A percentile compares a stretch with the other conserved stretches of the same genome.
These are phyloP conservation scores for Neopestalotiopsis rosae DNA, from an alignment of 2,329 filamentous ascomycete species.

Conservation along the genomic window DNA sequence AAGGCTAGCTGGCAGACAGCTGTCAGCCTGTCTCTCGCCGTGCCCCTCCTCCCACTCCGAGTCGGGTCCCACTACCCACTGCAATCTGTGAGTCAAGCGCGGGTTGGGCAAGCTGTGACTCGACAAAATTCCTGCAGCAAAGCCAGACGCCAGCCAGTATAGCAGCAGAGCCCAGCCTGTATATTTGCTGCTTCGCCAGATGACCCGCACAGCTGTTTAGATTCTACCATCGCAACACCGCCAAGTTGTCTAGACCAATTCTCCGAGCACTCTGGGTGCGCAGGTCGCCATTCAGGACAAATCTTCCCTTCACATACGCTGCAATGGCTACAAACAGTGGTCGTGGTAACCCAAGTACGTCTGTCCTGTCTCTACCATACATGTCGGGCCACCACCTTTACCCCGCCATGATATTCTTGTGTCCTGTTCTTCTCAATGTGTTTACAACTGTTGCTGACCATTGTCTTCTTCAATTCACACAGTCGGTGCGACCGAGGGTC, in stretches of 20 bases:
- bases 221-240: conserved; percentile 25
- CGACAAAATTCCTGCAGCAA: conserved; percentile 11
- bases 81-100: not conserved
- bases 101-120: not conserved
- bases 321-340: conserved; percentile 66
- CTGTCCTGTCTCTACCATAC: not conserved
- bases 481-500: conserved; percentile 48
- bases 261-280: conserved; percentile 64
- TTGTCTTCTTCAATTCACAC: not conserved
- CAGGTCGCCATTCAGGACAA: conserved; percentile 55
- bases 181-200: conserved; percentile 9
- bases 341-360: conserved; percentile 46
- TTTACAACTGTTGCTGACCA: conserved; percentile 1
- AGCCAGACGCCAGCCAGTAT: not conserved
- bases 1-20: not conserved
- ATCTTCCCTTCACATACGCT: conserved; percentile 45
- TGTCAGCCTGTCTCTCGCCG: not conserved
- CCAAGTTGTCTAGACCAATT: conserved; percentile 55
- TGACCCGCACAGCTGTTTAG: conserved; percentile 11
- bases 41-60: not conserved
- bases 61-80: too few relatives aligned
- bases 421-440: not conserved
- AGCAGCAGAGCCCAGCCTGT: not conserved
- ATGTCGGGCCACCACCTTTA: not conserved
- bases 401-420: not conserved